phyloP scores from a whole-genome alignment of 768 basidiomycete species.

The Mycena pura region DNA sequence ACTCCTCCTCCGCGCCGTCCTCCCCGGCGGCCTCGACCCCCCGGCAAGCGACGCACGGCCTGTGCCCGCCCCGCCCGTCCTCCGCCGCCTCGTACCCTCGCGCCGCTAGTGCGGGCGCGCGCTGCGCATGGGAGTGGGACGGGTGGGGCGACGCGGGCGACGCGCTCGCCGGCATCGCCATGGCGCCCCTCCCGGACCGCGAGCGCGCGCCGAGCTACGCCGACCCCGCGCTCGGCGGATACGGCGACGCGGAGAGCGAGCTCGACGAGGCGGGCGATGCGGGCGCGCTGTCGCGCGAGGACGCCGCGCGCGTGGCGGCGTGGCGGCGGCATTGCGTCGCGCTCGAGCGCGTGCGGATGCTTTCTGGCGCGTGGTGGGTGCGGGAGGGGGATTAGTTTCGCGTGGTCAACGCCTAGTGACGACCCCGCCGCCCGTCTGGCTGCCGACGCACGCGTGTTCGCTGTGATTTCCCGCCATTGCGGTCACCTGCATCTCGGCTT shows the following conservation, averaged over 20 bases:
- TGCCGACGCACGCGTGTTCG: background rate
- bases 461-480: background rate
- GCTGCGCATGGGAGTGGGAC: conserved; percentile 25
- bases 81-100: background rate
- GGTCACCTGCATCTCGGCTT: background rate
- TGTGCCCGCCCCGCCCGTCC: background rate
- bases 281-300: conserved; percentile 10
- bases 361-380: conserved; percentile 26
- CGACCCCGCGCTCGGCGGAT: background rate
- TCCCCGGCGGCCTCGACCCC: background rate
- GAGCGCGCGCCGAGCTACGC: background rate
- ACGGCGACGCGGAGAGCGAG: background rate
- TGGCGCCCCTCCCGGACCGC: background rate
- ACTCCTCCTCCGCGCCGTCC: background rate
- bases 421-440: background rate
- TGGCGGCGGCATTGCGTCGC: conserved; percentile 21
- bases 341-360: conserved; percentile 21
- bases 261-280: background rate
- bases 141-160: conserved; percentile 24
- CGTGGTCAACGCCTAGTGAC: background rate
- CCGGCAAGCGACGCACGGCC: background rate
- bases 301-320: conserved; percentile 18
- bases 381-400: background rate
- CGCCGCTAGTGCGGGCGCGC: background rate
- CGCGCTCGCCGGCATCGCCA: background rate